A percentile compares a stretch with the other conserved stretches of the same genome.
These are phyloP conservation scores for Trichaptum fuscoviolaceum DNA, from an alignment of 768 basidiomycete species.

Conservation along the genomic window DNA sequence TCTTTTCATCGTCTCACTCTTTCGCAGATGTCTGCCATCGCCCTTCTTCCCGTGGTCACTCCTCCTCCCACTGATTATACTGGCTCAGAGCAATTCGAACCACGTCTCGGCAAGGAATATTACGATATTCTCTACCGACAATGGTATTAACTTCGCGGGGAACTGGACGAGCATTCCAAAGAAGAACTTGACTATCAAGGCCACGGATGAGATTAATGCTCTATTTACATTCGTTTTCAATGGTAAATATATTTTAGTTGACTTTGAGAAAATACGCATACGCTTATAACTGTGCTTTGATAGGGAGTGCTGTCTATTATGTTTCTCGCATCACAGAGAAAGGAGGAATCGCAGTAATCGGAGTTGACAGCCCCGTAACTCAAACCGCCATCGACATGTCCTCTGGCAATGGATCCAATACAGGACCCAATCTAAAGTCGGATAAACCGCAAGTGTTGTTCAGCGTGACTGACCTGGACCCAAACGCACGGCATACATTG, in stretches of 20 bases:
- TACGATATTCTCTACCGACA: neutral
- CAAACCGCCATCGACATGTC: neutral
- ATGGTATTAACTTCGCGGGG: neutral
- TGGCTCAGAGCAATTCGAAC: neutral
- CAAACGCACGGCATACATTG: neutral
- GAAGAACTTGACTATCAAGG: neutral
- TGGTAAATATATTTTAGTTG: neutral
- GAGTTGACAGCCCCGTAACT: neutral
- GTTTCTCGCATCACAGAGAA: neutral
- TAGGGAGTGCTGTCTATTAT: neutral
- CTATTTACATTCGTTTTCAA: neutral
- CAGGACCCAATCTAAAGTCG: neutral
- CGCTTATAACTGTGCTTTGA: neutral
- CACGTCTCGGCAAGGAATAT: neutral
- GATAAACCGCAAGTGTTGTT: neutral
- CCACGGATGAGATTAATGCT: neutral
- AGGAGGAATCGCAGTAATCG: neutral
- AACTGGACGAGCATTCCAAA: neutral
- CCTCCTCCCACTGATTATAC: neutral
- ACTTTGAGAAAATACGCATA: too few relatives aligned
- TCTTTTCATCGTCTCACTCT: neutral
- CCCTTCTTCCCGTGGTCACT: neutral
- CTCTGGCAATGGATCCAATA: neutral
- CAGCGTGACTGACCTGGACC: neutral
- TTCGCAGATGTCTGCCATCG: neutral